A percentile compares a stretch with the other conserved stretches of the same genome.
phyloP scores from a whole-genome alignment of 805 yeast genomes.

The Naumovozyma dairenensis region DNA sequence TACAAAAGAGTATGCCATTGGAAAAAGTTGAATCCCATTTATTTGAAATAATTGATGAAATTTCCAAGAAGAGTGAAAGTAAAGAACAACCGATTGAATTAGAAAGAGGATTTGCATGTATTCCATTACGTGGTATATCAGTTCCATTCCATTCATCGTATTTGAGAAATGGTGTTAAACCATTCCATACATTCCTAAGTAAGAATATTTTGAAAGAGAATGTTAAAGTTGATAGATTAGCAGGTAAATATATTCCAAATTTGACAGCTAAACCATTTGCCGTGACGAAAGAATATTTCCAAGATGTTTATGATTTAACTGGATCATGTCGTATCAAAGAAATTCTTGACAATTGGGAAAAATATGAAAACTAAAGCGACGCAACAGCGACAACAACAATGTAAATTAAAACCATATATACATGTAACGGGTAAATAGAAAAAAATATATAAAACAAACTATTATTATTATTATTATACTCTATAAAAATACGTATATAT shows the following conservation, averaged over 20 bases:
- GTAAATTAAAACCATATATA: no score
- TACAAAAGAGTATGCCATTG: constrained; percentile 69
- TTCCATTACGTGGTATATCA: constrained; percentile 97
- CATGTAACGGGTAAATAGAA: no score
- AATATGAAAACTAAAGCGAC: constrained; percentile 42
- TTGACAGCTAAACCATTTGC: constrained; percentile 96
- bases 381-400: no score
- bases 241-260: constrained; percentile 95
- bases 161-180: constrained; percentile 96
- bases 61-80: constrained; percentile 66
- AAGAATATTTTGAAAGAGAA: constrained; percentile 94
- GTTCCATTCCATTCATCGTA: constrained; percentile 99
- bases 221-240: constrained; percentile 86
- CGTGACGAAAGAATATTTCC: constrained; percentile 92
- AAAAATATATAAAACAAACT: background rate
- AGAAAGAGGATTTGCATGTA: constrained; percentile 96
- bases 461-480: background rate
- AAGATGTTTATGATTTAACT: constrained; percentile 89
- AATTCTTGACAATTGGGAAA: constrained; percentile 92
- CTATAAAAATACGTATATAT: no score
- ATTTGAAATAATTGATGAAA: constrained; percentile 79
- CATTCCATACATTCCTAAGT: constrained; percentile 93
- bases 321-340: constrained; percentile 83
- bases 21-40: constrained; percentile 87
- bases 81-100: constrained; percentile 95